Evolutionary conservation across 1,139 yeast species (phyloP), one percentile per base, ranked within the genome.

Genomic region (Eremothecium coryli): DNA sequence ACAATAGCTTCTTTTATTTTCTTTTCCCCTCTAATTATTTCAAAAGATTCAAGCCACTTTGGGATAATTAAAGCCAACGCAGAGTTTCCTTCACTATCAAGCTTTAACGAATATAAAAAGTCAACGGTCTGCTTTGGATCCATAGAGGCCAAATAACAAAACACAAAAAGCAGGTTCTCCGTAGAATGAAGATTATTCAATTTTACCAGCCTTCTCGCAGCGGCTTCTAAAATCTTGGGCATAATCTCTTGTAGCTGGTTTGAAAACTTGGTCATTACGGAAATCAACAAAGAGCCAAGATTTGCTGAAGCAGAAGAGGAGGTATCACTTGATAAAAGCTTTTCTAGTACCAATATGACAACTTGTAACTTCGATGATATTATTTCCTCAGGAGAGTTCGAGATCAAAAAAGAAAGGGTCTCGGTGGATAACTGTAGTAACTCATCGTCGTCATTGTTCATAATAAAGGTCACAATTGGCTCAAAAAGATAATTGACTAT

Each of bases 1-100:
- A 72, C 54, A 4, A 84, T 71, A 50, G 82, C 82, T 39, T 74
- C 75, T 43, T 71, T 68, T 37, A 88, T 84, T 40, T 74, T 76
- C 25, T 77, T 82, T 40, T 71, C 77, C 0, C 96, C 96, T 39
- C 93, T 65, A 29, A 88, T 70, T 1, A 80, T 75, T 48, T 82
- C 93, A 58, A 82, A 88, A 2, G 86, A 72, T 23, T 74, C 74
- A 34, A 88, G 70, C 96, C 97, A 88, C 36, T 81, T 77, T 4
- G 79, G 78, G 32, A 82, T 52, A 2, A 79, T 71, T 3, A 64
- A 54, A 6, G 57, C 54, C 11, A 79, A 54, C 1, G 76, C 77
- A 29, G 60, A 45, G 5, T 48, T 41, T 3, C 37, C 40, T 0
- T 34, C 40, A 12, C 48, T 43, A 8, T 50, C 52, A 3, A 71